These are phyloP conservation scores for Apiospora koreana DNA, from an alignment of 2,329 filamentous ascomycete genomes.

Conservation along the genomic window DNA sequence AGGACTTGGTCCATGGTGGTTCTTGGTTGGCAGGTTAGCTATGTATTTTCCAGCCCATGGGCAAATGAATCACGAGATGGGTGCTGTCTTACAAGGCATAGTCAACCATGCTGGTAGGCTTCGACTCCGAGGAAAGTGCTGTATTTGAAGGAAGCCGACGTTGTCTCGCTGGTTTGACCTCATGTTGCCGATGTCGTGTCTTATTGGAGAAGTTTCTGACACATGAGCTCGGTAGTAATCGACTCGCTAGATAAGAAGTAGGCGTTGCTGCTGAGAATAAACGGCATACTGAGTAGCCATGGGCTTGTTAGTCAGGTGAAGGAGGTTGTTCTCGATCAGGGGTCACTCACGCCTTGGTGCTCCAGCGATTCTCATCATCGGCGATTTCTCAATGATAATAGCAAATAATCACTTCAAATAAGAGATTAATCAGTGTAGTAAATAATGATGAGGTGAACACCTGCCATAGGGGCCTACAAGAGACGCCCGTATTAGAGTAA, in stretches of 20 bases:
- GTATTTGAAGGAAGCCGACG: background rate
- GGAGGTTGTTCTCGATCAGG: too few relatives aligned
- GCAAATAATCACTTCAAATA: too few relatives aligned
- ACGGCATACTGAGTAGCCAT: background rate
- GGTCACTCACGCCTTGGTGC: background rate
- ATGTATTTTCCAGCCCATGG: too few relatives aligned
- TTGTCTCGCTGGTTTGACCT: background rate
- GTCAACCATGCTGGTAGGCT: slow-evolving; percentile 18
- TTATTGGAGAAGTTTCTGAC: background rate
- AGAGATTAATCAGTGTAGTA: too few relatives aligned
- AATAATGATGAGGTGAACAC: background rate
- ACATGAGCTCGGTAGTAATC: background rate
- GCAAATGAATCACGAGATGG: slow-evolving; percentile 34
- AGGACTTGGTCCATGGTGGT: slow-evolving; percentile 76
- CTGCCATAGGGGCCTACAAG: background rate
- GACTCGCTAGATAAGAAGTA: too few relatives aligned
- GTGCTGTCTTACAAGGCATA: slow-evolving; percentile 20
- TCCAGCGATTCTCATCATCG: background rate
- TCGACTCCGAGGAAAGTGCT: slow-evolving; percentile 13
- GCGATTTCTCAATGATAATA: background rate
- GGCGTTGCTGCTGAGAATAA: background rate
- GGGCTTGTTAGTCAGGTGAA: background rate
- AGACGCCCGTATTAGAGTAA: background rate
- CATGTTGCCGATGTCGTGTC: background rate
- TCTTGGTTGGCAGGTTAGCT: slow-evolving; percentile 39